These are phyloP conservation scores for Globisporangium middletonii DNA, from an alignment of 352 stramenopile species.

Conservation along the genomic window DNA sequence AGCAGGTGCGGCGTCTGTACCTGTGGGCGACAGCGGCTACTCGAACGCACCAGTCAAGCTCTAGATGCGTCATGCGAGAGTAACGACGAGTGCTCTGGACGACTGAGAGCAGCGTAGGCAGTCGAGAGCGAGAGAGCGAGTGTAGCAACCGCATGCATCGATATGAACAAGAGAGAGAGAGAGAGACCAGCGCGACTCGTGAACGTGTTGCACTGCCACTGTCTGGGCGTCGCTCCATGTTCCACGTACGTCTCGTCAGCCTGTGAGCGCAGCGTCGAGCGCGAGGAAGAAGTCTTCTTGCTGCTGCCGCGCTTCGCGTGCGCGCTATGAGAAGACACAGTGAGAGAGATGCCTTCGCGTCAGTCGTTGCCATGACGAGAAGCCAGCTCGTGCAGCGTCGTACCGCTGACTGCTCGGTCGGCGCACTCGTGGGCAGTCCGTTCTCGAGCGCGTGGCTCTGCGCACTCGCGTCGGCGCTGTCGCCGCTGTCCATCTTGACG, in stretches of 20 bases:
- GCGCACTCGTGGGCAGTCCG: constrained; percentile 9
- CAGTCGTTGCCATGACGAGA: too few species aligned
- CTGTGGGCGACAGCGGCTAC: constrained; percentile 19
- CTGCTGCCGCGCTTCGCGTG: constrained; percentile 39
- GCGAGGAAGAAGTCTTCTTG: constrained; percentile 64
- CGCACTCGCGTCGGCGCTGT: constrained; percentile 13
- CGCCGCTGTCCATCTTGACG: constrained; percentile 18
- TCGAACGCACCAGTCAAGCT: constrained; percentile 41
- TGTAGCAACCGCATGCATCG: too few species aligned
- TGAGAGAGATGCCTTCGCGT: neutral
- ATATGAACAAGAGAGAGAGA: neutral
- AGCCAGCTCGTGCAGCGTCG: neutral
- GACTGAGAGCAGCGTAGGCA: too few species aligned
- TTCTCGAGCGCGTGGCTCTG: constrained; percentile 9
- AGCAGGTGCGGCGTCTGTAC: constrained; percentile 4
- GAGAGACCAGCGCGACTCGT: neutral
- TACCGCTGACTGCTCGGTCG: constrained; percentile 39
- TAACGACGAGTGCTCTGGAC: neutral
- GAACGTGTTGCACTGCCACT: too few species aligned
- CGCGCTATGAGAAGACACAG: constrained; percentile 18
- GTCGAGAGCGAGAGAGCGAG: neutral
- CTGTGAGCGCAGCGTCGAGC: constrained; percentile 38
- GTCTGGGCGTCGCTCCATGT: too few species aligned
- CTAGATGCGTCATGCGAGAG: constrained; percentile 8
- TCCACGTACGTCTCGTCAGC: constrained; percentile 1